Evolutionary conservation across 805 yeast species (phyloP).

Genomic region (Candida nonsorbophila): DNA sequence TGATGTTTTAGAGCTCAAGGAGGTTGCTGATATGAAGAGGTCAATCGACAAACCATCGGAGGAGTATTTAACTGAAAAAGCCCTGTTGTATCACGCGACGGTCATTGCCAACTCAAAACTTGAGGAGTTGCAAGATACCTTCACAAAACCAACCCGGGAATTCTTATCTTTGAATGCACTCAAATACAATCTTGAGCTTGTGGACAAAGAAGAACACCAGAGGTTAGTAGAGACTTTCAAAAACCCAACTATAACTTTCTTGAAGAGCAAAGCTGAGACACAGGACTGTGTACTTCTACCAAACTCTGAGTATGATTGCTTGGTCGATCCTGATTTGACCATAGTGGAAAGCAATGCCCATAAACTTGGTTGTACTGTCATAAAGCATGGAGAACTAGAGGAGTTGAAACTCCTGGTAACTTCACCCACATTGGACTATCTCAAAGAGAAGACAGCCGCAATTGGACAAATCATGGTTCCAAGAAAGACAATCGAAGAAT

Average conservation of each 20-base stretch:
- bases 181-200: constrained; percentile 1
- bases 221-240: constrained; percentile 3
- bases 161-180: constrained; percentile 8
- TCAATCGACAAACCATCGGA: constrained; percentile 13
- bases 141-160: constrained; percentile 10
- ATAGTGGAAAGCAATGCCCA: constrained; percentile 13
- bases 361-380: constrained; percentile 10
- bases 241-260: constrained; percentile 13
- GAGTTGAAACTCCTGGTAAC: constrained; percentile 6
- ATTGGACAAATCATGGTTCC: constrained; percentile 13
- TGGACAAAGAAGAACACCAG: constrained; percentile 8
- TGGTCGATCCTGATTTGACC: constrained; percentile 1
- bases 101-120: constrained; percentile 6
- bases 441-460: constrained; percentile 18
- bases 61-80: constrained; percentile 19
- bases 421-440: constrained; percentile 20
- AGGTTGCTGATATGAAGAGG: constrained; percentile 2
- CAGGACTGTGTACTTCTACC: constrained; percentile 5
- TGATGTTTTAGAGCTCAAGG: no score
- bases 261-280: constrained; percentile 7
- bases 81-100: constrained; percentile 8
- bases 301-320: constrained; percentile 5
- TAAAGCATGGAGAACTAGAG: constrained; percentile 5
- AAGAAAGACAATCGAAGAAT: no score
- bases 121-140: constrained; percentile 1